Percentiles rank a stretch among this genome's conserved stretches.
phyloP scores from a whole-genome alignment of 1,284 basidiomycete species.

The Cystobasidiaceae sp. region DNA sequence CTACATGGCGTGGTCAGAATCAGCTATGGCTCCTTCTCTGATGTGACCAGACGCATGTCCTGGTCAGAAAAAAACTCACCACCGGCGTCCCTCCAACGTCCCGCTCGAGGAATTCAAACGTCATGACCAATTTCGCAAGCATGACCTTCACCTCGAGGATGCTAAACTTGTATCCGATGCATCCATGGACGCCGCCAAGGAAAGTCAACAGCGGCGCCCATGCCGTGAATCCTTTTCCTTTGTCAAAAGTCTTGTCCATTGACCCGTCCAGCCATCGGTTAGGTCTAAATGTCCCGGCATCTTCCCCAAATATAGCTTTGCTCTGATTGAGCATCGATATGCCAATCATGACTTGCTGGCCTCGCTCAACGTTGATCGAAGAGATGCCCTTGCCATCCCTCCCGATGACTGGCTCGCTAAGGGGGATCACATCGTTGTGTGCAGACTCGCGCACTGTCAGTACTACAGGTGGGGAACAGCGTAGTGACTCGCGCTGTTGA shows the following conservation, averaged over 20 bases:
- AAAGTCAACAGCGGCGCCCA: background rate
- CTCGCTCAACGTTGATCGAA: conserved; percentile 52
- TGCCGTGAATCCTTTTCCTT: background rate
- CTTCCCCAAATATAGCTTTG: conserved; percentile 60
- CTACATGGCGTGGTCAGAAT: too few relatives aligned
- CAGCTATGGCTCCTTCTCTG: too few relatives aligned
- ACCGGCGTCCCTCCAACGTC: background rate
- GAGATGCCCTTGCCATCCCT: conserved; percentile 45
- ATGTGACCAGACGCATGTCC: too few relatives aligned
- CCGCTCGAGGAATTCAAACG: background rate
- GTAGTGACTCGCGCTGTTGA: conserved; percentile 56
- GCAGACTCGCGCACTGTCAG: conserved; percentile 64
- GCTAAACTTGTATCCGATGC: conserved; percentile 15
- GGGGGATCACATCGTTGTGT: conserved; percentile 67
- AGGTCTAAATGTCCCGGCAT: conserved; percentile 61
- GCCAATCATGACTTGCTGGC: conserved; percentile 60
- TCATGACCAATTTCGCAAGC: background rate
- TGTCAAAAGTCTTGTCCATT: background rate
- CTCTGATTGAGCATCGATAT: conserved; percentile 62
- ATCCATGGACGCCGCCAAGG: conserved; percentile 10
- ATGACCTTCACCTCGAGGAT: conserved; percentile 20
- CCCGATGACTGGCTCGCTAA: conserved; percentile 57
- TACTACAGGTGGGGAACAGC: conserved; percentile 65
- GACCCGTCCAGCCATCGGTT: conserved; percentile 41
- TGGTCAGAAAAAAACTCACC: too few relatives aligned